Conservation (phyloP, 495 filamentous ascomycete species). For the Aspergillus kassunensis region DNA sequence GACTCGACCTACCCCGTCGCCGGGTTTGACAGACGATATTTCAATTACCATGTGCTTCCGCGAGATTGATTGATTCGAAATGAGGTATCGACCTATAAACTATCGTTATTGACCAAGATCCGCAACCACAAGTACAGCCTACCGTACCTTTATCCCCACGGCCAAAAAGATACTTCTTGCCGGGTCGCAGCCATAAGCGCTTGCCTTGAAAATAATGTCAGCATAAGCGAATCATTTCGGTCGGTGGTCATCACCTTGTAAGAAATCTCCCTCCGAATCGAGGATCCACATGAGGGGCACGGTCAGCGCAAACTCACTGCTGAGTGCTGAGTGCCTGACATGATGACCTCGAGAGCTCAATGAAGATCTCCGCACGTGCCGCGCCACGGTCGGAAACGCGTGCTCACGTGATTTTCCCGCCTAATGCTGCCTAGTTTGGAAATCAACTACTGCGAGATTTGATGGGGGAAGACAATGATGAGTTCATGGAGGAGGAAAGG, state of each 20-base stretch:
- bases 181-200: conserved; percentile 77
- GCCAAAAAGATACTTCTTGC: conserved; percentile 77
- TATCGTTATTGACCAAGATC: conserved; percentile 12
- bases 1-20: conserved; percentile 57
- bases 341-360: conserved; percentile 1
- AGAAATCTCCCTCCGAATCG: conserved; percentile 43
- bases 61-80: conserved; percentile 74
- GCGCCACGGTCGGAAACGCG: conserved; percentile 24
- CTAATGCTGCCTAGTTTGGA: conserved; percentile 24
- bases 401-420: conserved; percentile 36
- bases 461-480: too few relatives aligned
- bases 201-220: conserved; percentile 48
- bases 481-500: conserved; percentile 23
- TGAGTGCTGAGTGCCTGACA: too few relatives aligned
- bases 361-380: not conserved
- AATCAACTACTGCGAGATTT: conserved; percentile 2
- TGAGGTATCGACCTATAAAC: conserved; percentile 50
- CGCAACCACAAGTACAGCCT: conserved; percentile 12
- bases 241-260: conserved; percentile 27
- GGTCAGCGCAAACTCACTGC: not conserved
- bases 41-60: conserved; percentile 80
- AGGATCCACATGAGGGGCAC: conserved; percentile 43
- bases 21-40: conserved; percentile 59
- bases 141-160: conserved; percentile 49
- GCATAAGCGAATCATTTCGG: not conserved